Conservation (phyloP, 257 asterid species). For the Oldenlandia corymbosa region DNA sequence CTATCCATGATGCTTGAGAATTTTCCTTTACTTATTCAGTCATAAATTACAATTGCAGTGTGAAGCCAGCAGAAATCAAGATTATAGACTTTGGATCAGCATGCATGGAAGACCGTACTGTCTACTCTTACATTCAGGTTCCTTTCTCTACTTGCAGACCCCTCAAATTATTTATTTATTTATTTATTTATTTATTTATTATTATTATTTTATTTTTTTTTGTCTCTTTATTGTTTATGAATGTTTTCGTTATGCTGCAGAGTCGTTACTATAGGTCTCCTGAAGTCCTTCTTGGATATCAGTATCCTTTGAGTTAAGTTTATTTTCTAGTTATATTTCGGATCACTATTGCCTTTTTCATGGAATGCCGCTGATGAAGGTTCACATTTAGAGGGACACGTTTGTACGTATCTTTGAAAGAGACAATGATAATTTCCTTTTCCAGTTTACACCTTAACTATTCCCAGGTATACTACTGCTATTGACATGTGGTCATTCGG, state of each 20-base stretch:
- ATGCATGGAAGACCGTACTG: constrained; percentile 92
- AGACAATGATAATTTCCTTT: not conserved
- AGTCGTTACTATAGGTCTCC: constrained; percentile 99
- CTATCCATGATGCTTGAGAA: constrained; percentile 16
- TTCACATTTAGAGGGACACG: not conserved
- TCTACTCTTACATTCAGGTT: constrained; percentile 97
- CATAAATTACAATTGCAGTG: constrained; percentile 50
- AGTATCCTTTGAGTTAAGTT: constrained; percentile 63
- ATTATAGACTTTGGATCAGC: constrained; percentile 99
- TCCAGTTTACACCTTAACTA: constrained; percentile 45
- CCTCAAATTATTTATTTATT: constrained; percentile 17
- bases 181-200: no score
- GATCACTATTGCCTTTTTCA: not conserved
- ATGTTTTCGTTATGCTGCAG: constrained; percentile 43
- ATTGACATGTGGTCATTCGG: constrained; percentile 99
- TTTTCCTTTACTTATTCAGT: constrained; percentile 16
- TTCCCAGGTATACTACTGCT: constrained; percentile 79
- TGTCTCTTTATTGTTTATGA: constrained; percentile 18
- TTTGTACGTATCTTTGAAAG: not conserved
- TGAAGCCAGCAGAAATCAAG: constrained; percentile 88
- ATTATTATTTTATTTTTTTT: no score
- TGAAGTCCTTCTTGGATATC: constrained; percentile 98
- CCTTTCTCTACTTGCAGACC: constrained; percentile 14
- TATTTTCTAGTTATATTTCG: not conserved
- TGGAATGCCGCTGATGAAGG: not conserved